These are phyloP conservation scores for Anastatica hierochuntica DNA, from an alignment of 345 rosid genomes.

Conservation along the genomic window DNA sequence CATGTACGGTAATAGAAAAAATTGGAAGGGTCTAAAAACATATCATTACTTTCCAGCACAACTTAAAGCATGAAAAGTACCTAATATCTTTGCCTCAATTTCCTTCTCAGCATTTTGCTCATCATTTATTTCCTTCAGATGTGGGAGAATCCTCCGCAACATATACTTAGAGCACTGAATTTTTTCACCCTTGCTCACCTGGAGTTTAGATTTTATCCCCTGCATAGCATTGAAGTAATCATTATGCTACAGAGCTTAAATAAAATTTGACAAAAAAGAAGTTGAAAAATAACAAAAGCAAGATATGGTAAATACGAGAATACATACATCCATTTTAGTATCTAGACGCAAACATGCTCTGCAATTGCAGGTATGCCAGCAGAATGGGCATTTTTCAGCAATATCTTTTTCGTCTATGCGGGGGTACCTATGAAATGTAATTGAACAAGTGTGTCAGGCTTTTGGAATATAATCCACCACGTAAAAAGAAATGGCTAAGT, in stretches of 20 bases:
- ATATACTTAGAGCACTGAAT: conserved; percentile 27
- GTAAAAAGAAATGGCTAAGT: not conserved
- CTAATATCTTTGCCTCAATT: conserved; percentile 36
- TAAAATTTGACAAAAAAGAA: not conserved
- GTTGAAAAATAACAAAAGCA: not conserved
- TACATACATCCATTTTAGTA: conserved; percentile 25
- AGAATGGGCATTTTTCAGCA: conserved; percentile 40
- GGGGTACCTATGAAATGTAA: conserved; percentile 38
- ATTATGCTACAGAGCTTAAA: not conserved
- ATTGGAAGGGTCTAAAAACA: not conserved
- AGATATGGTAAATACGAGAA: not conserved
- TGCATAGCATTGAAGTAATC: conserved; percentile 8
- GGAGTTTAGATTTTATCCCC: not conserved
- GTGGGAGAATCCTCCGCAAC: conserved; percentile 37
- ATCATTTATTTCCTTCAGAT: conserved; percentile 31
- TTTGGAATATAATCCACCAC: not conserved
- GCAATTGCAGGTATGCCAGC: conserved; percentile 52
- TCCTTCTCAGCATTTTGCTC: conserved; percentile 41
- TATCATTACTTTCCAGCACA: not conserved
- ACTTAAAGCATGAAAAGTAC: conserved; percentile 23
- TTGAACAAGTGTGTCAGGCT: not conserved
- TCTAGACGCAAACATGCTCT: conserved; percentile 52
- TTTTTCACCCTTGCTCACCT: conserved; percentile 16
- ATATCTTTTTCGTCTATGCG: conserved; percentile 29
- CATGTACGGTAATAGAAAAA: not conserved